Base-by-base conservation (phyloP, 2,329 filamentous ascomycete genomes). In the Colletotrichum tamarilloi region DNA sequence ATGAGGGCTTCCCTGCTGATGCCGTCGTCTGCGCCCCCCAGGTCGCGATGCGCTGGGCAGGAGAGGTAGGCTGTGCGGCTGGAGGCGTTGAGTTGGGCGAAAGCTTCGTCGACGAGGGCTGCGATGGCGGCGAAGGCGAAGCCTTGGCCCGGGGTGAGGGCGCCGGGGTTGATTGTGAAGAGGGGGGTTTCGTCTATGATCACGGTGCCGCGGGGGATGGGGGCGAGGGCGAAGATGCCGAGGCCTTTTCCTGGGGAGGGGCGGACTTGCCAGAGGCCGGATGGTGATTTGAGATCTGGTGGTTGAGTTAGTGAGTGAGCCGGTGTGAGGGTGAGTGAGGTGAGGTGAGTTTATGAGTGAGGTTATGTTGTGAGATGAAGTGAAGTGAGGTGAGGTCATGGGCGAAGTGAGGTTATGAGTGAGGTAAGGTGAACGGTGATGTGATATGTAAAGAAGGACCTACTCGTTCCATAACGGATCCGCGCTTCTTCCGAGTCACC, bases 111-210 rank as follows among this genome's bases (percentile, higher is more conserved):
- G 53, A 81, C 82, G 75, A 57, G 77, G 72, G 67, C 79, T 76
- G 70, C 76, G 76, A 86, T 81, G 60, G 81, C 81, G 5, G 68
- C 62, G 6, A 80, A 70, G 56, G 78, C 69, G 76, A 84, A 84
- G n/a, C 79, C 74, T n/a, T 76, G 77, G 6, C 76, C 77, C 8
- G 76, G 69, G 5, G 82, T 74, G 68, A 81, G 63, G 64, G 72
- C 26, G 28, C 79, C 78, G 24, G 78, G 77, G 32, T 76, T 68
- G 52, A 80, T 67, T 5, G 76, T 72, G 70, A 86, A 77, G 3
- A 85, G 80, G 0, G 84, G 81, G 1, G 72, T 32, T 62, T 86
- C 85, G 30, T 77, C 77, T 14, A 86, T 78, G 64, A 86, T 82
- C 35, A 80, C 80, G 1, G 82, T 83, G 14, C 84, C 83, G 26